Conservation (phyloP, 1,284 basidiomycete species). For the Apiotrichum akiyoshidainum region DNA sequence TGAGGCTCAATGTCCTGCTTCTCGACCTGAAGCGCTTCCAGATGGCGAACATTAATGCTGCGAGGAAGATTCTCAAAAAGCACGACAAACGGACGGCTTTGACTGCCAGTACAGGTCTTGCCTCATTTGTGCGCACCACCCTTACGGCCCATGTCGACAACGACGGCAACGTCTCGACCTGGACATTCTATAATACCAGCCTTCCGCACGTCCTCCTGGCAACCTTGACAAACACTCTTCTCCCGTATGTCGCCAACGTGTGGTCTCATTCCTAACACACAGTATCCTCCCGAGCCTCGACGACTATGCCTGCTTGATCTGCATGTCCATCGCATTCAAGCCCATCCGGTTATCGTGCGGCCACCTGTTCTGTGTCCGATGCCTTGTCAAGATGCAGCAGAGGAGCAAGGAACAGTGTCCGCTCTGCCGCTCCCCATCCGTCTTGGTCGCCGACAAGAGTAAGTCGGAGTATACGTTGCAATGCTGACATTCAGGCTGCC, state of each 20-base stretch:
- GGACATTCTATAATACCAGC: constrained; percentile 55
- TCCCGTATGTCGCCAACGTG: constrained; percentile 57
- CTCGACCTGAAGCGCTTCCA: constrained; percentile 87
- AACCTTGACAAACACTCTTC: constrained; percentile 75
- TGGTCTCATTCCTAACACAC: neutral
- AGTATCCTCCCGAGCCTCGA: constrained; percentile 60
- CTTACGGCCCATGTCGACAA: constrained; percentile 35
- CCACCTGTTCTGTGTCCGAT: constrained; percentile 89
- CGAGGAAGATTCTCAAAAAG: constrained; percentile 88
- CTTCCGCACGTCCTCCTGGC: constrained; percentile 79
- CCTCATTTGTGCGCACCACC: constrained; percentile 47
- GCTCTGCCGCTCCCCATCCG: constrained; percentile 74
- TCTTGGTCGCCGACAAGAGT: constrained; percentile 72
- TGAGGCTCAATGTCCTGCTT: constrained; percentile 75
- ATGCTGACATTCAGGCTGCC: constrained; percentile 24
- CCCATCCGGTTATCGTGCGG: constrained; percentile 78
- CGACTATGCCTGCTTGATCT: constrained; percentile 64
- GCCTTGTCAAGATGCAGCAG: constrained; percentile 92
- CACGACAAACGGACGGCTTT: constrained; percentile 74
- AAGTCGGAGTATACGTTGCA: constrained; percentile 39
- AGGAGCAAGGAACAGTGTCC: constrained; percentile 76
- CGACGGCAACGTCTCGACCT: constrained; percentile 45
- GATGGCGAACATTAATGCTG: constrained; percentile 81
- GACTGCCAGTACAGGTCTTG: constrained; percentile 53
- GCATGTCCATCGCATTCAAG: constrained; percentile 79